These are phyloP conservation scores for Proliferodiscus dingleyae DNA, from an alignment of 2,329 filamentous ascomycete species.

Conservation along the genomic window DNA sequence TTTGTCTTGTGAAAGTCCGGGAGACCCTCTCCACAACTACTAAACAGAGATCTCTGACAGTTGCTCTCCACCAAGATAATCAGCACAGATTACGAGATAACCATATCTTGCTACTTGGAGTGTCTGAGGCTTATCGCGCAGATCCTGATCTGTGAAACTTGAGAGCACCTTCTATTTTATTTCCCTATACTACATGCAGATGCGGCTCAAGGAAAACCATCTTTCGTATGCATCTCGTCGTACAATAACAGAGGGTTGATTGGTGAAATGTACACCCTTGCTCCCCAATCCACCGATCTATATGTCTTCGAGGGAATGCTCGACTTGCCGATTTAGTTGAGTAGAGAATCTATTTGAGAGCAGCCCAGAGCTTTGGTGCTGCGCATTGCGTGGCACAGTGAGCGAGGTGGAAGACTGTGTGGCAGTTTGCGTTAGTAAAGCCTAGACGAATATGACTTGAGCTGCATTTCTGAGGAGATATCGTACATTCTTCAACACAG, in stretches of 20 bases:
- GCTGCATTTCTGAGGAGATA: background rate
- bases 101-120: too few species aligned
- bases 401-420: constrained; percentile 93
- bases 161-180: constrained; percentile 3
- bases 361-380: constrained; percentile 89
- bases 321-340: constrained; percentile 10
- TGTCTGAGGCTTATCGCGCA: too few species aligned
- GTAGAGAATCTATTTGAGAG: constrained; percentile 69
- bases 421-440: constrained; percentile 10
- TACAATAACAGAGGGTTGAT: constrained; percentile 25
- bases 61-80: too few species aligned
- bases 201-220: constrained; percentile 21
- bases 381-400: constrained; percentile 93
- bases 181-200: constrained; percentile 30
- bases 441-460: too few species aligned
- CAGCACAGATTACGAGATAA: too few species aligned
- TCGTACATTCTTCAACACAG: constrained; percentile 98
- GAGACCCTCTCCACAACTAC: too few species aligned
- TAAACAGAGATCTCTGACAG: background rate
- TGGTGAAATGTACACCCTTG: constrained; percentile 22
- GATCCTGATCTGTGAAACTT: background rate
- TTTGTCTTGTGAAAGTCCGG: constrained; percentile 4
- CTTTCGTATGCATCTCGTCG: constrained; percentile 15
- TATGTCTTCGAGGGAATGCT: constrained; percentile 15
- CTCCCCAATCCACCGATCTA: constrained; percentile 10